Percentiles rank a stretch among this genome's conserved stretches.
These are phyloP conservation scores for Clonostachys sp. DNA, from an alignment of 2,329 filamentous ascomycete species.

Conservation along the genomic window DNA sequence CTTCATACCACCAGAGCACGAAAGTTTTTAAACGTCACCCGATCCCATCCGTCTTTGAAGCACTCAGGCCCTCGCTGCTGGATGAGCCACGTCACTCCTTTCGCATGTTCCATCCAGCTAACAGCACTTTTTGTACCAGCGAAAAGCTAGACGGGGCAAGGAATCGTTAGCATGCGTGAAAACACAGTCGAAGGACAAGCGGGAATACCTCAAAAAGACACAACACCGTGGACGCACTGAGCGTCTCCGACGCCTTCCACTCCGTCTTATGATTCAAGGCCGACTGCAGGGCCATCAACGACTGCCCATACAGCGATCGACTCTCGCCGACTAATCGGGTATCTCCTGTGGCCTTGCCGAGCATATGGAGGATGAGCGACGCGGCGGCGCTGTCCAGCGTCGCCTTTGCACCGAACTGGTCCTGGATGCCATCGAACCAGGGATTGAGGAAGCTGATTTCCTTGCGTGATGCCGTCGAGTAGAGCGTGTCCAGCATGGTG, in stretches of 20 bases:
- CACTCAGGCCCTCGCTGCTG: neutral
- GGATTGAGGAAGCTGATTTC: neutral
- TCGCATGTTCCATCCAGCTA: conserved; percentile 3
- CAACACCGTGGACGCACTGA: conserved; percentile 1
- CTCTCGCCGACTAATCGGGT: conserved; percentile 1
- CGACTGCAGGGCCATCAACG: neutral
- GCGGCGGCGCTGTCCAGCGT: conserved; percentile 2
- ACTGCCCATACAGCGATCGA: neutral
- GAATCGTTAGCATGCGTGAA: too few relatives aligned
- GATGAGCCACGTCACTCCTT: conserved; percentile 1
- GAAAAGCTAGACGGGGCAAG: neutral
- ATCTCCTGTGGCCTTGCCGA: neutral
- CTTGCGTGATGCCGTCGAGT: too few relatives aligned
- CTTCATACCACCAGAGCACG: conserved; percentile 1
- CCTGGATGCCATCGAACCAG: neutral
- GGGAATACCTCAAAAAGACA: conserved; percentile 2
- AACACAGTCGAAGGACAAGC: too few relatives aligned
- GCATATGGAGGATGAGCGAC: conserved; percentile 3
- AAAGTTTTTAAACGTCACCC: neutral
- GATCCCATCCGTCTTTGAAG: conserved; percentile 1
- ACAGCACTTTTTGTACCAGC: conserved; percentile 1
- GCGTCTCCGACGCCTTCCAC: conserved; percentile 2
- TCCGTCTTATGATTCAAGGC: conserved; percentile 1
- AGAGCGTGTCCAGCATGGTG: too few relatives aligned
- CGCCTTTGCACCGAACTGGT: neutral